Evolutionary conservation across 345 rosid species (phyloP), one percentile per base, ranked within the genome.

Genomic region (Sonneratia caseolaris): DNA sequence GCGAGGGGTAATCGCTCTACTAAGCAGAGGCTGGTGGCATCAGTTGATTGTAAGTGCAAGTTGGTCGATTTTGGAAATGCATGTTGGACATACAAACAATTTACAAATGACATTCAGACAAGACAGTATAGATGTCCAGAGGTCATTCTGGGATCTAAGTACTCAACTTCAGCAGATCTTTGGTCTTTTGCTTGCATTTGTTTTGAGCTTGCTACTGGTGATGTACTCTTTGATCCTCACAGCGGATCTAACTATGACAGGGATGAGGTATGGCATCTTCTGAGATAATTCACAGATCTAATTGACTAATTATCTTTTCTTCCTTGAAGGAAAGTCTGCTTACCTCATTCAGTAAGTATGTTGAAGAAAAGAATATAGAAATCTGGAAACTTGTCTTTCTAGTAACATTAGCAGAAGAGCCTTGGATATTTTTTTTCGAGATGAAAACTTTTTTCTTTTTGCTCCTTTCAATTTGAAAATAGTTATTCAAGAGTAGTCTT

Each of bases 181-280:
- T 87, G 94, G 91, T 89, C 94, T 51, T 87, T 87, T 78, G 88
- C 91, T 62, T 89, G 94, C 79, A 89, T 89, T 68, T 87, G 89
- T 76, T 89, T 89, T 82, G 94, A 89, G 85, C 89, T 87, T 72
- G 88, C 88, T 64, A 85, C 91, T 7, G 91, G 94, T 71, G 91
- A 89, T 72, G 91, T 89, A 11, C 89, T 87, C 24, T 87, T 85
- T 76, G 94, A 89, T 76, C 94, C 91, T 19, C 94, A 87, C 76
- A 85, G 89, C 1, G 89, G 88, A n/a, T 87, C 85, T 76, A 89
- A 87, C 78, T 87, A 79, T 57, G 88, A 85, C 64, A 86, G 94
- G 79, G 94, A 89, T 76, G 94, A 87, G 94, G 94, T 89, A 74
- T 43, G 76, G 36, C 55, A 71, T 66, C n/a, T 61, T 70, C 35